Conservation (phyloP, 352 stramenopile species). For the Globisporangium megalacanthum region DNA sequence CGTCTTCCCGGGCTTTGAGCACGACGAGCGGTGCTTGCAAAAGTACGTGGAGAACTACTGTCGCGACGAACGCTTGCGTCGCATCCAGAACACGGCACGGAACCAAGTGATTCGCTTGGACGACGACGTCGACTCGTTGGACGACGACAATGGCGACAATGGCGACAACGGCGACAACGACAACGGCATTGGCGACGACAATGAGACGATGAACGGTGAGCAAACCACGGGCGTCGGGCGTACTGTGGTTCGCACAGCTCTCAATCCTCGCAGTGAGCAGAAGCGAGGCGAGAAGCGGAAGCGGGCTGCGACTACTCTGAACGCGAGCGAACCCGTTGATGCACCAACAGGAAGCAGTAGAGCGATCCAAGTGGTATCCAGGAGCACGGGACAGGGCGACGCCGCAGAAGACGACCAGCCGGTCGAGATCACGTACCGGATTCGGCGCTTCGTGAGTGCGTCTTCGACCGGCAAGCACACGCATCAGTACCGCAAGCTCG, state of each 20-base stretch:
- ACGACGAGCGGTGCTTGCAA: conserved; percentile 69
- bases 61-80: conserved; percentile 64
- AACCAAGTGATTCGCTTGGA: conserved; percentile 46
- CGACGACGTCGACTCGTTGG: conserved; percentile 20
- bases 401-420: not conserved
- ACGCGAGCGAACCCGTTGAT: not conserved
- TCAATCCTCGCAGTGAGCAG: not conserved
- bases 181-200: not conserved
- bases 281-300: conserved; percentile 2
- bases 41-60: conserved; percentile 72
- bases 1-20: conserved; percentile 51
- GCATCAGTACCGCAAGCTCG: conserved; percentile 68
- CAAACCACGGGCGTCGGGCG: no score
- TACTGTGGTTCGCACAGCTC: not conserved
- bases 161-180: not conserved
- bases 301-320: no score
- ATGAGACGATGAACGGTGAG: not conserved
- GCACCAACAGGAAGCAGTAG: not conserved
- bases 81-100: conserved; percentile 54
- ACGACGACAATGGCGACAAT: conserved; percentile 23
- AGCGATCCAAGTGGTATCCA: not conserved
- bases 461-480: conserved; percentile 46
- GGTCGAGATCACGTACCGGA: conserved; percentile 60
- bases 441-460: conserved; percentile 62
- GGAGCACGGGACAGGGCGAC: not conserved